Percentiles rank a stretch among this genome's conserved stretches.
phyloP scores from a whole-genome alignment of 2,329 filamentous ascomycete species.

The Colletotrichum viniferum region DNA sequence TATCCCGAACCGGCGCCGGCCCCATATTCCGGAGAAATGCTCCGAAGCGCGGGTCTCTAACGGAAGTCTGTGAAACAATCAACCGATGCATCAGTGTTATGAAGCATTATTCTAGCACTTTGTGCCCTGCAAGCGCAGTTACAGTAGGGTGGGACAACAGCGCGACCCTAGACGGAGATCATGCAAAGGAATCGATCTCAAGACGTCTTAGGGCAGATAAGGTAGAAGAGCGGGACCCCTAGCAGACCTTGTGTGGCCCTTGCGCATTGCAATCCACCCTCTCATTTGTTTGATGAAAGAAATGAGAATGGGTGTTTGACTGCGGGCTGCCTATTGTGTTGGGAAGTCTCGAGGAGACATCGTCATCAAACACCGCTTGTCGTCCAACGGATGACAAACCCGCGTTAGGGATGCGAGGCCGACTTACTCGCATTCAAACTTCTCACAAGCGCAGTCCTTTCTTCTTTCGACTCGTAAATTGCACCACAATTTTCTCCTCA shows the following conservation, averaged over 20 bases:
- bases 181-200: conserved; percentile 1
- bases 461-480: neutral
- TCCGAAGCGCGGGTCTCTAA: neutral
- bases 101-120: neutral
- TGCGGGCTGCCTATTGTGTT: neutral
- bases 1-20: neutral
- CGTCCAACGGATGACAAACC: neutral
- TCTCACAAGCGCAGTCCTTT: neutral
- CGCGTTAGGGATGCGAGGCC: neutral
- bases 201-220: neutral
- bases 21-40: neutral
- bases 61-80: neutral
- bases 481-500: neutral
- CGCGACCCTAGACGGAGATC: conserved; percentile 1
- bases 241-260: neutral
- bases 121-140: neutral
- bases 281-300: neutral
- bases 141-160: neutral
- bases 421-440: neutral
- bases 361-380: neutral
- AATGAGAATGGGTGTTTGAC: neutral
- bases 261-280: neutral
- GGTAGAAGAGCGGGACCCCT: neutral
- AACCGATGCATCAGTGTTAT: neutral
- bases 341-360: neutral